Evolutionary conservation across 306 rosid genomes (phyloP).

Genomic region (Rosa persica): DNA sequence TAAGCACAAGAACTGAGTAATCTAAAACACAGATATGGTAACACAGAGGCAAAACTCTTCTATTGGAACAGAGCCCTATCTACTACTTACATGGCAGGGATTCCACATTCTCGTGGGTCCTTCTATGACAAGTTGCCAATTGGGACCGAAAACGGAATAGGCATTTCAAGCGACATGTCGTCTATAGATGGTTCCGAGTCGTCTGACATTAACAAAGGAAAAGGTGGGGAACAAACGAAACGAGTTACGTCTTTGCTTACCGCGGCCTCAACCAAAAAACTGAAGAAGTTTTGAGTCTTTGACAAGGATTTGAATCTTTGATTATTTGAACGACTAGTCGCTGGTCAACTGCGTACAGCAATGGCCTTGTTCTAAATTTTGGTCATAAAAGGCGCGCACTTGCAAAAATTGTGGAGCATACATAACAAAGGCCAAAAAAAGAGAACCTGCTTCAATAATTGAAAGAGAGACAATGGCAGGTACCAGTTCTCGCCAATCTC

Average conservation of each 20-base stretch:
- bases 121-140: constrained; percentile 3
- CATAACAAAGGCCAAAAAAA: neutral
- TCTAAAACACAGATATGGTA: neutral
- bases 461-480: constrained; percentile 6
- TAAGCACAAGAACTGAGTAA: neutral
- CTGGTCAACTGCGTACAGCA: neutral
- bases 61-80: constrained; percentile 23
- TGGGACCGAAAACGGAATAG: neutral
- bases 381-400: neutral
- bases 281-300: neutral
- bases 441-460: neutral
- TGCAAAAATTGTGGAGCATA: neutral
- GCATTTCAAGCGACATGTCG: no score
- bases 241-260: neutral
- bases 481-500: constrained; percentile 36
- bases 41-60: neutral
- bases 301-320: neutral
- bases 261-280: neutral
- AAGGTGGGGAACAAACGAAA: neutral
- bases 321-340: neutral
- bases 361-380: neutral
- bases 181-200: neutral
- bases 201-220: neutral
- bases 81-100: constrained; percentile 13
- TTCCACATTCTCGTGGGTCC: neutral